Conservation (phyloP, 257 asterid species). For the Datura wrightii region DNA sequence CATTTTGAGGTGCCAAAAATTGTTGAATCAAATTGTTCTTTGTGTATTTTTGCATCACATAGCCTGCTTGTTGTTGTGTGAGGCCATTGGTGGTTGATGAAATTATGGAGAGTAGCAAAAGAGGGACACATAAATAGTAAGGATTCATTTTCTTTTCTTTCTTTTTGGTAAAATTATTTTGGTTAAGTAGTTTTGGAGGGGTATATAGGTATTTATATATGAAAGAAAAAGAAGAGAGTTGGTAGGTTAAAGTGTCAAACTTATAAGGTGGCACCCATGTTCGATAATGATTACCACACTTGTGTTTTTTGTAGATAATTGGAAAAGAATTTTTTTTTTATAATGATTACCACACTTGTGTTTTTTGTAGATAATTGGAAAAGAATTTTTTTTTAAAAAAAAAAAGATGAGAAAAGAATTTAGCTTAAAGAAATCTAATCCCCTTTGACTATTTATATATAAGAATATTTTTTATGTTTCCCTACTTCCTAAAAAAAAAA, state of each 20-base stretch:
- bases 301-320: constrained; percentile 2
- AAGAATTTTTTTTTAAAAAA: not conserved
- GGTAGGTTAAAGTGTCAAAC: constrained; percentile 43
- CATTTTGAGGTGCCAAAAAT: constrained; percentile 50
- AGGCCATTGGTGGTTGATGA: constrained; percentile 25
- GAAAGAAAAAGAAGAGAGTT: constrained; percentile 30
- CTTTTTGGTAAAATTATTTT: not conserved
- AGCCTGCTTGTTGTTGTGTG: not conserved
- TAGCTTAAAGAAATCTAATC: constrained; percentile 25
- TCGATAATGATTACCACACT: constrained; percentile 50
- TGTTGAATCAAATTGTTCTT: constrained; percentile 33
- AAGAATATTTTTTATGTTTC: not conserved
- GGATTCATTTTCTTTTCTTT: constrained; percentile 16
- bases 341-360: constrained; percentile 46
- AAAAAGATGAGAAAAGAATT: not conserved
- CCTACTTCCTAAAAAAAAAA: not conserved
- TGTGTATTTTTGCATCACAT: constrained; percentile 6
- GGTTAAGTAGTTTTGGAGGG: not conserved
- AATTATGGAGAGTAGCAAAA: constrained; percentile 29
- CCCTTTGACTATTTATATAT: not conserved
- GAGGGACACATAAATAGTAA: constrained; percentile 21
- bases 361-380: constrained; percentile 21
- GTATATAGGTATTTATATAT: constrained; percentile 27
- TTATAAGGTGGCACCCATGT: constrained; percentile 56
- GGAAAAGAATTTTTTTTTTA: not conserved